phyloP scores from a whole-genome alignment of 2,329 filamentous ascomycete genomes.

The Cadophora luteo-olivacea region DNA sequence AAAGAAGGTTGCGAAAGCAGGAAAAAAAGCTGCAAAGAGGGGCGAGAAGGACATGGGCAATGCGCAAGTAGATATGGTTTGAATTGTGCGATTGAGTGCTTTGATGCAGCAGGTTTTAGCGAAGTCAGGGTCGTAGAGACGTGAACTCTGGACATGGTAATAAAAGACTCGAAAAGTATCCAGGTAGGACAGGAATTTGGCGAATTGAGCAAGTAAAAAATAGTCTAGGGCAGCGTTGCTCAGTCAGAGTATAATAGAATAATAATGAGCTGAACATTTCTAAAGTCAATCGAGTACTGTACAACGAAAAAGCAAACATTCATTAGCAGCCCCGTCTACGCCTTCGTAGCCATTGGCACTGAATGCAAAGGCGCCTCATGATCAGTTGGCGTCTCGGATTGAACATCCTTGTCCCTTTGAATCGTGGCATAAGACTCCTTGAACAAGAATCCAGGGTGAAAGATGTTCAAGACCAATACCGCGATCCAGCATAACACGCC shows the following conservation, averaged over 20 bases:
- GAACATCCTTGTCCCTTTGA: constrained; percentile 10
- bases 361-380: neutral
- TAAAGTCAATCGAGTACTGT: neutral
- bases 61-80: neutral
- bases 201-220: neutral
- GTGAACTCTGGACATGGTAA: neutral
- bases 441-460: constrained; percentile 47
- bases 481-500: constrained; percentile 53
- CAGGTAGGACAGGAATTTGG: neutral
- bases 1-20: constrained; percentile 24
- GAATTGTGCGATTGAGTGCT: neutral
- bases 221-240: no score
- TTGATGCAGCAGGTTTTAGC: neutral
- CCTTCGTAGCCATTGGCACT: constrained; percentile 3
- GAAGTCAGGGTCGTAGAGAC: neutral
- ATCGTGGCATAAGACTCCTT: constrained; percentile 27
- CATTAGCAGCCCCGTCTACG: neutral
- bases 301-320: neutral
- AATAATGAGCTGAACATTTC: neutral
- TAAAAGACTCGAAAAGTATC: neutral
- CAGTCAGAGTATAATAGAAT: neutral
- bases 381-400: constrained; percentile 10
- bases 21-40: constrained; percentile 4
- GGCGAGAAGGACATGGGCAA: neutral
- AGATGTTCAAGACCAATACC: constrained; percentile 52